Conservation (phyloP, 371 early-diverging fungal species). For the Phascolomyces articulosus region DNA sequence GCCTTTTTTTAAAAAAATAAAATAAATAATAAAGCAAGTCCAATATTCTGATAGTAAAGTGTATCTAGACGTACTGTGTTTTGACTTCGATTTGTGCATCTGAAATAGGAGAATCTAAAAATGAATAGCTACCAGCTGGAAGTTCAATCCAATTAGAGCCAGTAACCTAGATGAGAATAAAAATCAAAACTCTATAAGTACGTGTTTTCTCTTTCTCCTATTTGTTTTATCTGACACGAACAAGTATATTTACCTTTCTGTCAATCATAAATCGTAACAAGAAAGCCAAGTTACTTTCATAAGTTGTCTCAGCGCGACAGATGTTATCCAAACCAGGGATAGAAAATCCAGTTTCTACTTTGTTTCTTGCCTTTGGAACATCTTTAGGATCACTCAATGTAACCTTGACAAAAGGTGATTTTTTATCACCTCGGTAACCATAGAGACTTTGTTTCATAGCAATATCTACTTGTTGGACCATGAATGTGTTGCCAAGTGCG, state of each 20-base stretch:
- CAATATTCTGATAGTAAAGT: neutral
- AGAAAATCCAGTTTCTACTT: conserved; percentile 62
- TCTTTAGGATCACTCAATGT: conserved; percentile 63
- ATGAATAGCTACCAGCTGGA: conserved; percentile 69
- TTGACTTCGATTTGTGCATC: conserved; percentile 88
- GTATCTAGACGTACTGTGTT: conserved; percentile 47
- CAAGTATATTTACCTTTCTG: no score
- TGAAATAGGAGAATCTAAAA: conserved; percentile 52
- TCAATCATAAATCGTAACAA: conserved; percentile 99
- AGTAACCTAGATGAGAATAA: conserved; percentile 45
- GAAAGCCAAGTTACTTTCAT: conserved; percentile 94
- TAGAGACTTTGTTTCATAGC: conserved; percentile 78
- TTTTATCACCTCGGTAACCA: conserved; percentile 79
- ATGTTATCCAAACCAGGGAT: conserved; percentile 45
- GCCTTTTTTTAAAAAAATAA: no score
- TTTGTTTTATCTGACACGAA: no score
- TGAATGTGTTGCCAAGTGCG: conserved; percentile 22
- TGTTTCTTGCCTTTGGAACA: conserved; percentile 37
- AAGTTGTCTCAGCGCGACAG: conserved; percentile 63
- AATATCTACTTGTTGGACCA: conserved; percentile 64
- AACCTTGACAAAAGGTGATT: conserved; percentile 73
- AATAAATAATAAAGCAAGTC: neutral
- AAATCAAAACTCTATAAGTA: neutral
- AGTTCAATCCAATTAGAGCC: conserved; percentile 96
- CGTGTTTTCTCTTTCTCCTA: neutral